Evolutionary conservation across 768 basidiomycete genomes (phyloP).

Genomic region (Thelephora ganbajun): DNA sequence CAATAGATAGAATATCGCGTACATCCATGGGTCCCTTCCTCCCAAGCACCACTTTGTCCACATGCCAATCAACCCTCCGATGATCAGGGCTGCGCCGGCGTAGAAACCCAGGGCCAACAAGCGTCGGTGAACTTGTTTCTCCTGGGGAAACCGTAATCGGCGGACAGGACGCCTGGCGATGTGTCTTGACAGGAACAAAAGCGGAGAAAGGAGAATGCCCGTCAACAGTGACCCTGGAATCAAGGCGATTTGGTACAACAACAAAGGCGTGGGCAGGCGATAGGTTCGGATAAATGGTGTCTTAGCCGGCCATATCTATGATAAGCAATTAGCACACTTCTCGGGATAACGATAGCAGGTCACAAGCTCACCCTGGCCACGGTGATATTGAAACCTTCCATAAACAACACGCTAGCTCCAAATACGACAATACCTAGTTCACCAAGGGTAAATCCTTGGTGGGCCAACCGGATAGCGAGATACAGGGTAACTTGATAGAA

Average conservation of each 20-base stretch:
- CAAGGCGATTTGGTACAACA: constrained; percentile 84
- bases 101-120: constrained; percentile 81
- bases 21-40: constrained; percentile 79
- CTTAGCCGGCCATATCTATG: constrained; percentile 64
- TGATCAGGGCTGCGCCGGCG: constrained; percentile 56
- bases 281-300: constrained; percentile 85
- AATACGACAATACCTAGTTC: constrained; percentile 84
- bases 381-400: constrained; percentile 80
- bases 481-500: constrained; percentile 93
- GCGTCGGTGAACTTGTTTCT: constrained; percentile 71
- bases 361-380: constrained; percentile 45
- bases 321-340: background rate
- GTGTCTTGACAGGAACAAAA: constrained; percentile 83
- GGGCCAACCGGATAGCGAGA: constrained; percentile 75
- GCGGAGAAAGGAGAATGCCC: constrained; percentile 90
- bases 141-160: constrained; percentile 69
- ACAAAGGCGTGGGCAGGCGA: constrained; percentile 81
- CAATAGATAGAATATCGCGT: constrained; percentile 66
- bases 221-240: constrained; percentile 84
- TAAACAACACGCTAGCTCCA: constrained; percentile 73
- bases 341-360: background rate
- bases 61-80: constrained; percentile 72
- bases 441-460: constrained; percentile 91
- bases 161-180: constrained; percentile 77
- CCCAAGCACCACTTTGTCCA: constrained; percentile 86